Evolutionary conservation across 2,329 filamentous ascomycete genomes (phyloP), one percentile per base, ranked within the genome.

Genomic region (Monosporascus sp.): DNA sequence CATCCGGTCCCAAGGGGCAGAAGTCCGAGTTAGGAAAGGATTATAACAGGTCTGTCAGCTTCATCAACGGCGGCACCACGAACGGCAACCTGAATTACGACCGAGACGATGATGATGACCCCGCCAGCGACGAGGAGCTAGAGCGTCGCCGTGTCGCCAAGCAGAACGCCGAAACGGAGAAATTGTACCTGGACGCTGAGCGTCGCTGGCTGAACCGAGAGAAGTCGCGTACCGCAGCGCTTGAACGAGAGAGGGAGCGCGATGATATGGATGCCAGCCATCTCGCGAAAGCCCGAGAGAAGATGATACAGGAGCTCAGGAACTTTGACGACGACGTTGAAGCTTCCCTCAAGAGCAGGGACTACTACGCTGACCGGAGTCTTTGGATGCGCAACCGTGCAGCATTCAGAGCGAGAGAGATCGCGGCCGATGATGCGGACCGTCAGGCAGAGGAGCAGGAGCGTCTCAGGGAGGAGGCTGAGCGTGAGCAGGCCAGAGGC

Each of bases 271-370:
- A 96, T 60, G 80, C 82, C 3, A 82, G 83, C 24, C 84, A 84
- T 18, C 70, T 81, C 3, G 81, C 86, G 57, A 80, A 84, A 48
- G 80, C 82, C 50, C 83, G 80, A 55, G 82, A 86, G 31, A 82
- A 85, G 48, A 85, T 88, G 71, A 82, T 87, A 7, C 84, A 89
- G 62, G 82, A 87, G 53, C 78, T 96, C 14, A 76, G 76, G 65
- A 84, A 87, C n/a, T 97, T 91, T 83, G 87, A 97, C 62, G 94
- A 99, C 63, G 91, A 96, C 61, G 75, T 80, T n/a, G 92, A 97
- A 72, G 80, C 83, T 7, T 78, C 77, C 18, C 80, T 86, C 24
- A 91, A 90, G 70, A 74, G 76, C 3, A 85, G 91, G 56, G 81
- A 88, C 40, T 99, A 97, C 75, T 97, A 97, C 72, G 80, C 86